Evolutionary conservation across 2,329 filamentous ascomycete genomes (phyloP), one percentile per base, ranked within the genome.

Genomic region (Talaromyces sp.): DNA sequence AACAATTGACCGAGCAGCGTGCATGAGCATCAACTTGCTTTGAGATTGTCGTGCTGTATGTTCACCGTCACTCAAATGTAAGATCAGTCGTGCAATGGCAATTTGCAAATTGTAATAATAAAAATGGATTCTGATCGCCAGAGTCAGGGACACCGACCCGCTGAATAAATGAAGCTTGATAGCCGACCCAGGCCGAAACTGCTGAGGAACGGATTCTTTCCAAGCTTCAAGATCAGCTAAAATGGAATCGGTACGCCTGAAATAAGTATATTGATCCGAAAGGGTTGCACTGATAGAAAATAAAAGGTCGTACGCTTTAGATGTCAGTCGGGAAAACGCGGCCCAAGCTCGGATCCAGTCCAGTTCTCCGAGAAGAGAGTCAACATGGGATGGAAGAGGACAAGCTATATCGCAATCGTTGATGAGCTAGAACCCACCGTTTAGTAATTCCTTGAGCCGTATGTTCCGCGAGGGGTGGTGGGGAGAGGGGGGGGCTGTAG

Each of bases 331-430:
- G 19, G 68, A 66, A 36, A 77, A 70, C 4, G 73, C 70, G 11
- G 73, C 69, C 22, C 71, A 71, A 4, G 71, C 65, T 1, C 75
- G 53, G 19, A 79, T 74, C 74, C 75, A 79, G 67, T 79, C 72
- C 59, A 74, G 77, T 4, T 68, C 69, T 19, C 69, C 71, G 53
- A 79, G 71, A 3, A 69, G 25, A 3, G 76, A 69, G 25, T 77
- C 75, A 1, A 76, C 75, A 13, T 69, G 63, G 15, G 65, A 45
- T 2, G 77, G 77, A n/a, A 80, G 70, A 1, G 73, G 70, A 58
- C 71, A 76, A 22, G 73, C 74, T 60, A 80, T 76, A 53, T 80
- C 78, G 10, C 70, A 72, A 67, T 79, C 78, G 10, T 70, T 64
- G 36, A 81, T 71, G 1, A 74, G 63, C 75, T 78, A 53, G 15